Evolutionary conservation across 306 rosid genomes (phyloP), one percentile per base, ranked within the genome.

Genomic region (Arachis hypogaea): DNA sequence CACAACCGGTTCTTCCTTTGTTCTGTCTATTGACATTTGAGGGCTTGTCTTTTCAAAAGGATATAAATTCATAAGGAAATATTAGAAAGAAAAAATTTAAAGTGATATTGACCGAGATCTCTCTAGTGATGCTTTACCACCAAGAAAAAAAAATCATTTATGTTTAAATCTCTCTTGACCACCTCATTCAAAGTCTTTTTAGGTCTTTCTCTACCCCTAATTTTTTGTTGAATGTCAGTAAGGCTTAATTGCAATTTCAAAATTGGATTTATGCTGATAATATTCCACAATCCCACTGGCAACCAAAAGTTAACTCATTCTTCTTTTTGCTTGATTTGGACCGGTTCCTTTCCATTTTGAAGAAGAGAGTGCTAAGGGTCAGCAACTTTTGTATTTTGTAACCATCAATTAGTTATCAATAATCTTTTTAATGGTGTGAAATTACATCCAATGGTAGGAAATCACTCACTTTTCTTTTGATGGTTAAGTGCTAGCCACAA

Each of bases 171-270:
- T 33, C 38, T 33, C 4, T 2, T 33, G 38, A 33, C 38, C 38
- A 33, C 38, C 38, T 33, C 38, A 33, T 33, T 33, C 38, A 33
- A 33, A 33, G 38, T 33, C 38, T 4, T 33, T 22, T 33, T 33
- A 33, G 38, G 38, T 33, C 38, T 33, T 33, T 33, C 38, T 33
- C 38, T 33, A 22, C 28, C 1, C 1, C 28, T 22, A 22, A 22
- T 22, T 22, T 46, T 30, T 38, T 33, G 56, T 51, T 66, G 36
- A 66, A 46, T 46, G 42, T 1, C 14, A 67, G 38, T 1, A 45
- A 42, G 57, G 40, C 58, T 66, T 46, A 46, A 12, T 42, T 63
- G 71, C 56, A 64, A n/a, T 22, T 73, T 62, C 11, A 22, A 41
- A 62, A 40, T 73, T 42, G 36, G 49, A 73, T 51, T 73, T 52